Evolutionary conservation across 176 grass and related monocot species (phyloP), one percentile per base, ranked within the genome.

Genomic region (Stipa capillata): DNA sequence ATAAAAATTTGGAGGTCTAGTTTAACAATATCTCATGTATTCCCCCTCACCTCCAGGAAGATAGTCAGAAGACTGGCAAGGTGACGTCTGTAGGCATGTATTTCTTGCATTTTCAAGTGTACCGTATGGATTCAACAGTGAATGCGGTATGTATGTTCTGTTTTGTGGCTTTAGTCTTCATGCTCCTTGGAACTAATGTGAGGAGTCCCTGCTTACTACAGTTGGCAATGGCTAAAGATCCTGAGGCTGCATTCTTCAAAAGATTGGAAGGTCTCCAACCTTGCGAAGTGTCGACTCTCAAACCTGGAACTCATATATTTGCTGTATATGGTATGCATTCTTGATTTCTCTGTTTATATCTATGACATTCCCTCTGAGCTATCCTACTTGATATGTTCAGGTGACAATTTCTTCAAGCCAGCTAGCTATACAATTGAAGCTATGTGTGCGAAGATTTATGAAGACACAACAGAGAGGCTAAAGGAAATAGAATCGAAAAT

Each of bases 321-420:
- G 90, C 96, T 65, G 92, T 95, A 74, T 98, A 98, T 79, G 96
- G 87, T 93, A 39, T 74, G 63, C 76, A 81, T 49, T 74, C 78
- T 68, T 79, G 34, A 17, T 24, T 9, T 41, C 16, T 74, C 18
- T 84, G 50, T 63, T 67, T 77, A 8, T 37, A 58, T 79, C 41
- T 53, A 24, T 81, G 66, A 7, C 61, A 73, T 80, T 47, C 39
- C 74, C n/a, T 69, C 52, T 85, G 50, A 88, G 20, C 68, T 49
- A 75, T 80, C 29, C 81, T 84, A 62, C 65, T 72, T 71, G 37
- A 69, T 82, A 43, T 84, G 28, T 87, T 79, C 66, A 98, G 96
- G 96, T 91, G 92, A 98, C 77, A 98, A 95, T 85, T 98, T 98
- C 84, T 98, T 98, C 79, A 98, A 98, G 85, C 88, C 96, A 74